Evolutionary conservation across 1,284 basidiomycete species (phyloP), one percentile per base, ranked within the genome.

Genomic region (Veloboletus limbatus): DNA sequence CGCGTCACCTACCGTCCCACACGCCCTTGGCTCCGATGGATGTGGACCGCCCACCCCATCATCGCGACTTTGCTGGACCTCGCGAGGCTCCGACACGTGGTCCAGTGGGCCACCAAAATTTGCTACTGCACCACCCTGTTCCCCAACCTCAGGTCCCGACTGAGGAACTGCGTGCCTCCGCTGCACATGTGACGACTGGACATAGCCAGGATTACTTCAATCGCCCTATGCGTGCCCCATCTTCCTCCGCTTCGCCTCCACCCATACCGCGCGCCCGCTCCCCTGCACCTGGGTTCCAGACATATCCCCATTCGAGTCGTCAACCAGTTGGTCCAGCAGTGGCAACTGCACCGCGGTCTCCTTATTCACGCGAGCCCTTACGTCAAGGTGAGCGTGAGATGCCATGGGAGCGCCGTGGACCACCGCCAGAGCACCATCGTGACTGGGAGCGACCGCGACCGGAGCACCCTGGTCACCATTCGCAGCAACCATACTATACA

Each of bases 11-110:
- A 1, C 75, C 79, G 8, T 74, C 78, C 5, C 85, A 88, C 52
- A 81, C 85, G 0, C 85, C 81, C 2, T 72, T 94, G 17, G 90
- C 78, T 9, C 88, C 89, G 0, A 94, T 94, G 84, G 89, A 93
- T 14, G 77, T 88, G 6, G 88, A 92, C 47, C 76, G 82, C n/a
- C 75, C 76, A 10, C 76, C 77, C 8, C 59, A 71, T 44, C 75
- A 75, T 51, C 76, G 81, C 16, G 82, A 83, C 40, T 77, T 76
- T 49, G 69, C 75, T 13, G 66, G 67, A 18, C 60, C 72, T 36
- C 75, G 79, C 18, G 81, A 79, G 3, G 57, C 57, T 5, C 63
- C 63, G 4, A 58, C 60, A 35, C 75, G 79, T 21, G 77, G 77
- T 4, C 77, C 78, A 3, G 66, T 69, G 6, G 75, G 77, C 8